These are phyloP conservation scores for Zymoseptoria brevis DNA, from an alignment of 2,329 filamentous ascomycete species.

Conservation along the genomic window DNA sequence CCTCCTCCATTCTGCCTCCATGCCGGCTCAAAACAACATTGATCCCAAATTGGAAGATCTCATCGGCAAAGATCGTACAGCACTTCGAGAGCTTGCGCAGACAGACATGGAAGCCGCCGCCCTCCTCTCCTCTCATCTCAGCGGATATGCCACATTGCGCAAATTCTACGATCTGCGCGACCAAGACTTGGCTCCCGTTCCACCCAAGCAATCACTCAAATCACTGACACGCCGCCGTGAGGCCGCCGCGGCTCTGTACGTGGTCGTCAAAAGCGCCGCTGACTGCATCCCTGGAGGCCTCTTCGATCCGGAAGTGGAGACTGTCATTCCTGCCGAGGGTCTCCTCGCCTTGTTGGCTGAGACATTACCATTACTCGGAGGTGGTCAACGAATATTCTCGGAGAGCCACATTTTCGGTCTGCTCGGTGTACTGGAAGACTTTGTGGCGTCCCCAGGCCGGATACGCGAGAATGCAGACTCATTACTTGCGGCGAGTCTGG, in stretches of 20 bases:
- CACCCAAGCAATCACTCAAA: constrained; percentile 27
- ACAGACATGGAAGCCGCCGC: constrained; percentile 75
- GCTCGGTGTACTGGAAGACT: constrained; percentile 25
- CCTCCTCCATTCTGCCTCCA: constrained; percentile 74
- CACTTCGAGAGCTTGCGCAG: constrained; percentile 62
- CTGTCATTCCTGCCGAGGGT: constrained; percentile 82
- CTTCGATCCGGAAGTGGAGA: constrained; percentile 71
- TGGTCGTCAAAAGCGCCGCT: constrained; percentile 77
- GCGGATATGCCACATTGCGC: constrained; percentile 84
- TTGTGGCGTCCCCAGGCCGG: constrained; percentile 18
- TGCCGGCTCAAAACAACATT: constrained; percentile 62
- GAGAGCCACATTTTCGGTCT: constrained; percentile 22
- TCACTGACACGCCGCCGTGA: constrained; percentile 57
- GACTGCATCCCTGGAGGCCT: constrained; percentile 88
- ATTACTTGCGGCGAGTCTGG: constrained; percentile 20
- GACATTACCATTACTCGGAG: constrained; percentile 66
- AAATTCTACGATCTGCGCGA: constrained; percentile 89
- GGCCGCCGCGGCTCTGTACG: constrained; percentile 65
- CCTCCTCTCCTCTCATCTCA: constrained; percentile 75
- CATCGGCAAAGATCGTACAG: constrained; percentile 61
- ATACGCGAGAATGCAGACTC: constrained; percentile 24
- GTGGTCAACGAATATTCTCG: constrained; percentile 32
- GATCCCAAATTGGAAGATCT: constrained; percentile 65
- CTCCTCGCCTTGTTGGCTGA: constrained; percentile 78
- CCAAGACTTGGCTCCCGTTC: constrained; percentile 41